Conservation (phyloP, 2,329 filamentous ascomycete species). For the Phaeosphaeria sp. region DNA sequence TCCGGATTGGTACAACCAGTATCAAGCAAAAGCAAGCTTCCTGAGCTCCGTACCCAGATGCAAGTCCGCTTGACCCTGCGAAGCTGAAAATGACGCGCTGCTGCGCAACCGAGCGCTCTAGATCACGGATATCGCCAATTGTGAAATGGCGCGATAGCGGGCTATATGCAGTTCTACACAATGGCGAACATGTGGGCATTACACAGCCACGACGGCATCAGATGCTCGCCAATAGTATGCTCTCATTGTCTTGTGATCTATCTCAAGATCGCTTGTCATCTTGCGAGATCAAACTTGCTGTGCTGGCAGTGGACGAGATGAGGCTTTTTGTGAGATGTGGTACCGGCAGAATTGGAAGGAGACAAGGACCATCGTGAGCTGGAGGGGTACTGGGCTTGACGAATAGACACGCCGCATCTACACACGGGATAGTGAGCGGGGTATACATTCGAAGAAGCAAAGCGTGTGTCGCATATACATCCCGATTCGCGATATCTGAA, state of each 20-base stretch:
- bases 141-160: background rate
- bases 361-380: background rate
- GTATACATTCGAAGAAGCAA: background rate
- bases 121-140: background rate
- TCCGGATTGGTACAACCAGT: background rate
- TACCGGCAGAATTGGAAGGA: background rate
- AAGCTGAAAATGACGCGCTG: slow-evolving; percentile 4
- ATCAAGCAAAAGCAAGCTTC: slow-evolving; percentile 6
- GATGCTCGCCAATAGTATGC: background rate
- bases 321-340: background rate
- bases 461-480: background rate
- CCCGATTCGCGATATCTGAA: background rate
- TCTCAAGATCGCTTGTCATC: background rate
- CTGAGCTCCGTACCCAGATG: background rate
- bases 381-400: background rate
- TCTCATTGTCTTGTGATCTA: background rate
- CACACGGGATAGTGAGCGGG: slow-evolving; percentile 2
- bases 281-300: background rate
- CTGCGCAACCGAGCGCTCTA: slow-evolving; percentile 3
- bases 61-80: slow-evolving; percentile 1
- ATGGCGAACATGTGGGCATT: background rate
- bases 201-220: background rate
- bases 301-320: background rate
- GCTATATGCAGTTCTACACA: background rate
- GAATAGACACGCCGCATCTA: background rate